Base-by-base conservation (phyloP, 1,284 basidiomycete species). In the Melampsora americana region DNA sequence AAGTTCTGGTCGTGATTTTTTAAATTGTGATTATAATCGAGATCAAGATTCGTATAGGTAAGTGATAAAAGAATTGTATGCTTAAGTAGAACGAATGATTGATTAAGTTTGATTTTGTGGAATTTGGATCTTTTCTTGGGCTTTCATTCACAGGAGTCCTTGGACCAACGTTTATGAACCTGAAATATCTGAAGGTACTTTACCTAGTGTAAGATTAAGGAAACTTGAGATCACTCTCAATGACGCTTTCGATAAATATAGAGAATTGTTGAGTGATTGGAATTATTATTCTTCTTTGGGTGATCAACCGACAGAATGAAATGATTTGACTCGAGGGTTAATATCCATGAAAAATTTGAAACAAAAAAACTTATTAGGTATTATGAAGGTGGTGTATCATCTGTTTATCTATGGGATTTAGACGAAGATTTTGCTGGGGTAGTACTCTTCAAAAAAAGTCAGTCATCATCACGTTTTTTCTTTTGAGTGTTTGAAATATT, bases 371-470 rank as follows among this genome's bases (percentile, higher is more conserved):
- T 20, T 5, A 30, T n/a, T 79, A 92, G 91, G 86, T 99, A 99
- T 86, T 97, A 89, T 84, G 95, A 98, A 83, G 94, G 95, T 5
- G 96, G 96, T 5, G 89, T 93, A 1, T 96, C 94, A n/a, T 94
- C 92, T 23, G 95, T 96, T 20, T 99, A 96, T 84, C 88, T 99
- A 14, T 99, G 96, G 96, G 96, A 99, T 82, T 86, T 95, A 26
- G 95, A 97, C 77, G 94, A 96, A 79, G 92, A 93, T 28, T 99
- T 98, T 84, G 96, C 96, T 5, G 96, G 96, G 12, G 96, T 96
- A 0, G 95, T 99, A 0, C 84, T 99, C 64, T 86, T 99, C 79
- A 97, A 98, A 86, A 99, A 99, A 85, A 87, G 95, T 95, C 79
- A 79, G 91, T 85, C 5, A 50, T 59, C 59, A 56, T 56, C 39